Percentiles rank a stretch among this genome's conserved stretches.
These are phyloP conservation scores for Brassica cretica DNA, from an alignment of 345 rosid species.

Conservation along the genomic window DNA sequence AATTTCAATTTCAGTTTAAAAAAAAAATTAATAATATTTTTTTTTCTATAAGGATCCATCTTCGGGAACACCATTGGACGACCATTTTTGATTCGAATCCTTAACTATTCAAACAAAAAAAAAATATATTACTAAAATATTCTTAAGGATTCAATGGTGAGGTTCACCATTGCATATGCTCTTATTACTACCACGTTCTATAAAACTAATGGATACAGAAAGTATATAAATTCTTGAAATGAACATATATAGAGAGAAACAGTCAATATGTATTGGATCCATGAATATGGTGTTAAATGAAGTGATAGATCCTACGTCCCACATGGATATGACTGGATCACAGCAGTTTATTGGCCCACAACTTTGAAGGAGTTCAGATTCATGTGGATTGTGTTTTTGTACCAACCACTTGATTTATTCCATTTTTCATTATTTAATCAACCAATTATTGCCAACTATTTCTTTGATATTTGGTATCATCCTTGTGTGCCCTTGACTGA, in stretches of 20 bases:
- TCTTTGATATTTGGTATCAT: slow-evolving; percentile 27
- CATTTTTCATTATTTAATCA: background rate
- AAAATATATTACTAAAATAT: too few relatives aligned
- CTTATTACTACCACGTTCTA: background rate
- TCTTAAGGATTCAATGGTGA: too few relatives aligned
- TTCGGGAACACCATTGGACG: too few relatives aligned
- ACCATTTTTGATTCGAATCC: too few relatives aligned
- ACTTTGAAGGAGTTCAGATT: slow-evolving; percentile 34
- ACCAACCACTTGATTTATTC: slow-evolving; percentile 36
- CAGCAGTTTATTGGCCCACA: slow-evolving; percentile 35
- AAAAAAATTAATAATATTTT: too few relatives aligned
- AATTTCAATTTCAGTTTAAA: too few relatives aligned
- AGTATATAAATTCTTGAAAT: background rate
- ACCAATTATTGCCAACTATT: slow-evolving; percentile 25
- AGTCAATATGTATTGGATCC: slow-evolving; percentile 3
- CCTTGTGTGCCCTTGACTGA: slow-evolving; percentile 27
- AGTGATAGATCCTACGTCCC: slow-evolving; percentile 37
- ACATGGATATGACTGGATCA: slow-evolving; percentile 45
- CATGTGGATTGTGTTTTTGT: slow-evolving; percentile 42
- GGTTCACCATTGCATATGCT: too few relatives aligned
- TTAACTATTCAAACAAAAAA: too few relatives aligned
- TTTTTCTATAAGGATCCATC: too few relatives aligned
- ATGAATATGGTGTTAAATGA: slow-evolving; percentile 27
- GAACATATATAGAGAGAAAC: background rate
- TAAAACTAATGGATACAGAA: background rate